phyloP scores from a whole-genome alignment of 2,329 filamentous ascomycete genomes.

The Fusarium zealandicum region DNA sequence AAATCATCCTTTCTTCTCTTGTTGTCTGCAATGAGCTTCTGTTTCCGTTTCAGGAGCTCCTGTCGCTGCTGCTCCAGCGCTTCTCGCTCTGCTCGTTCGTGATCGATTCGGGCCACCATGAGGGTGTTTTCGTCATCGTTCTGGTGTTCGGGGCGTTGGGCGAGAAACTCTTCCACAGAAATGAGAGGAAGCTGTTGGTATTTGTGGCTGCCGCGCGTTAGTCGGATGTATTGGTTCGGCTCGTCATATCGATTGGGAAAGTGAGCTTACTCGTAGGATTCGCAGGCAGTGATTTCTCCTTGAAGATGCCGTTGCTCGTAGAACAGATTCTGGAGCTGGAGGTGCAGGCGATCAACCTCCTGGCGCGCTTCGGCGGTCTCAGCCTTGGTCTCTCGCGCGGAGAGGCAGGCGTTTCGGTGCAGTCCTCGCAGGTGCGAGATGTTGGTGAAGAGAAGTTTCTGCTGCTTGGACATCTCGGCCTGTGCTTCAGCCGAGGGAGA shows the following conservation, averaged over 20 bases:
- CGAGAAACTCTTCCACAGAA: slow-evolving; percentile 81
- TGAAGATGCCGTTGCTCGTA: slow-evolving; percentile 93
- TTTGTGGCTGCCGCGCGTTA: slow-evolving; percentile 70
- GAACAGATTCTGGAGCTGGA: slow-evolving; percentile 93
- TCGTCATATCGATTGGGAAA: neutral
- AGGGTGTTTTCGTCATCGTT: slow-evolving; percentile 77
- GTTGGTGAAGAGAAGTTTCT: slow-evolving; percentile 81
- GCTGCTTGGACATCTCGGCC: slow-evolving; percentile 72
- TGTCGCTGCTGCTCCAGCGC: slow-evolving; percentile 84
- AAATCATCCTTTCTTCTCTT: slow-evolving; percentile 94
- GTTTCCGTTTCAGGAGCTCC: slow-evolving; percentile 72
- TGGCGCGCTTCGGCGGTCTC: slow-evolving; percentile 86
- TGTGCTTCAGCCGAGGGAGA: slow-evolving; percentile 57
- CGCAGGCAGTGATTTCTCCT: slow-evolving; percentile 88
- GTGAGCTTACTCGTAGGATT: slow-evolving; percentile 81
- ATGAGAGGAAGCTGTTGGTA: slow-evolving; percentile 87
- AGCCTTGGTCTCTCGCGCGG: slow-evolving; percentile 84
- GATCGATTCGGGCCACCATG: slow-evolving; percentile 89
- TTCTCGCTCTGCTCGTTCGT: slow-evolving; percentile 86
- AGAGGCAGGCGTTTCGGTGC: slow-evolving; percentile 81
- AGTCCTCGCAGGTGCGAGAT: slow-evolving; percentile 82
- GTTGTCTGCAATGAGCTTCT: slow-evolving; percentile 73
- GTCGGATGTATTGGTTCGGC: neutral
- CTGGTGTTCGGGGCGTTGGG: slow-evolving; percentile 76
- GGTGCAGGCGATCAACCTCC: slow-evolving; percentile 88